phyloP scores from a whole-genome alignment of 1,284 basidiomycete species.

The Xerocomus minutiporus region DNA sequence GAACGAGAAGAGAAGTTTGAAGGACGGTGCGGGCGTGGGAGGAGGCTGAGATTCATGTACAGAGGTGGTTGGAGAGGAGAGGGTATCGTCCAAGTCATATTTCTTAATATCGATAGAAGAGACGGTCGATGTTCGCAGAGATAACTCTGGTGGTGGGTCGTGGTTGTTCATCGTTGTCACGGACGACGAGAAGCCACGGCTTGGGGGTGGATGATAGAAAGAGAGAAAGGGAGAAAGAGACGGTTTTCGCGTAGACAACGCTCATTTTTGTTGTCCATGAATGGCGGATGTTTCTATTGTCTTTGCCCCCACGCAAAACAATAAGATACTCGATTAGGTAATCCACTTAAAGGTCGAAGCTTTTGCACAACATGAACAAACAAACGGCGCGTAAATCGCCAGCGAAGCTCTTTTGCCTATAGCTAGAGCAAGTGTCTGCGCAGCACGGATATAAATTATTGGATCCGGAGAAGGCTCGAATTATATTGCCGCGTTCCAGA shows the following conservation, averaged over 20 bases:
- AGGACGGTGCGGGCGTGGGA: constrained; percentile 36
- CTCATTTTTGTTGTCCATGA: constrained; percentile 24
- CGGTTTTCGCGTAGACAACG: not conserved
- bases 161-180: constrained; percentile 33
- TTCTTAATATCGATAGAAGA: constrained; percentile 24
- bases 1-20: constrained; percentile 53
- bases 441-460: too few relatives aligned
- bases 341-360: constrained; percentile 17
- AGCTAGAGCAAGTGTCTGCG: too few relatives aligned
- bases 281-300: constrained; percentile 19
- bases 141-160: constrained; percentile 20
- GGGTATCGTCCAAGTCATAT: constrained; percentile 2
- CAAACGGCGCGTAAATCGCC: not conserved
- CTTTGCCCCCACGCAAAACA: constrained; percentile 14
- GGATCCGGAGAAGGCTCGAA: too few relatives aligned
- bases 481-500: too few relatives aligned
- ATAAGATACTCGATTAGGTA: constrained; percentile 25
- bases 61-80: constrained; percentile 13
- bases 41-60: constrained; percentile 10
- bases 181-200: constrained; percentile 26
- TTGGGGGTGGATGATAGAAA: constrained; percentile 1
- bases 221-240: constrained; percentile 3
- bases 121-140: constrained; percentile 17
- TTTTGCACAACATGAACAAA: constrained; percentile 17
- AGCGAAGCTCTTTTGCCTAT: too few relatives aligned